Evolutionary conservation across 345 rosid genomes (phyloP).

Genomic region (Bruguiera sexangula): DNA sequence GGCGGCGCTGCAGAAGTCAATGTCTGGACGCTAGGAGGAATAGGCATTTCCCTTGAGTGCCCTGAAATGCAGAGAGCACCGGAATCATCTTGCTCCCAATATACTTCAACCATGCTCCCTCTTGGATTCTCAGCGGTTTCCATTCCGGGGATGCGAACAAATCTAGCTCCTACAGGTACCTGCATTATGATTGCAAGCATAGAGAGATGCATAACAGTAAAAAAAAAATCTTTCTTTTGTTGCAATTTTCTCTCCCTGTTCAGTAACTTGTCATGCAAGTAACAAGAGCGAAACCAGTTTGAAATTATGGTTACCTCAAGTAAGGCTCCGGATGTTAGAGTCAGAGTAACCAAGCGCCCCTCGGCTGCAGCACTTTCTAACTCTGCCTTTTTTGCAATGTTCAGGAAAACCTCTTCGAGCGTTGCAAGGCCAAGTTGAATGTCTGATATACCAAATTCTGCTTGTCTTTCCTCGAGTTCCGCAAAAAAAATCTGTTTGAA

Average conservation of each 20-base stretch:
- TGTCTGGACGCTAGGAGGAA: constrained; percentile 45
- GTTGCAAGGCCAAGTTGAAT: constrained; percentile 88
- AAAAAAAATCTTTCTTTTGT: not conserved
- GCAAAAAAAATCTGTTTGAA: constrained; percentile 46
- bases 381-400: constrained; percentile 91
- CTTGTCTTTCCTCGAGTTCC: constrained; percentile 69
- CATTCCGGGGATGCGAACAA: constrained; percentile 70
- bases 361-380: constrained; percentile 85
- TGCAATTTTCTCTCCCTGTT: not conserved
- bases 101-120: constrained; percentile 90
- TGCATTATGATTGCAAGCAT: constrained; percentile 25
- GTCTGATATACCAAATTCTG: constrained; percentile 67
- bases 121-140: constrained; percentile 56
- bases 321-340: constrained; percentile 58
- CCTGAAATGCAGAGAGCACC: constrained; percentile 85
- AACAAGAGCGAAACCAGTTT: not conserved
- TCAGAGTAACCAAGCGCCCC: constrained; percentile 59
- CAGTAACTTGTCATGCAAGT: not conserved
- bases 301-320: constrained; percentile 42
- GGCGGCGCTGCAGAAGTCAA: constrained; percentile 28
- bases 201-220: not conserved
- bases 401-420: constrained; percentile 95
- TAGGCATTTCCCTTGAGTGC: constrained; percentile 64
- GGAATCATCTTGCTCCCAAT: constrained; percentile 83
- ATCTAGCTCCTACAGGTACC: constrained; percentile 85